Evolutionary conservation across 2,329 filamentous ascomycete species (phyloP).

Genomic region (Scedosporium boydii): DNA sequence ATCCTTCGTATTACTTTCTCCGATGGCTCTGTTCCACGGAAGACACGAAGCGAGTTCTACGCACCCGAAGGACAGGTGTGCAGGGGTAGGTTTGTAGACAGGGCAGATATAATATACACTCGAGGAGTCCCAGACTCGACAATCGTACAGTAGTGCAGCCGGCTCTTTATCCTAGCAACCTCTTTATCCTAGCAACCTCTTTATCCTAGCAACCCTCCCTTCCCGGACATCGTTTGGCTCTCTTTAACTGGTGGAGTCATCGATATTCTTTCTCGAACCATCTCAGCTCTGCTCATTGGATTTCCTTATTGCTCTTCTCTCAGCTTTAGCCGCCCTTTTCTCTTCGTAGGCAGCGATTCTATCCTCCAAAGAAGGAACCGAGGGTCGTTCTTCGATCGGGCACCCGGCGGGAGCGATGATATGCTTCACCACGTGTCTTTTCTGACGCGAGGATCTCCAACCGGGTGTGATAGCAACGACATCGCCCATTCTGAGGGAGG

Average conservation of each 20-base stretch:
- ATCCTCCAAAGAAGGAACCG: slow-evolving; percentile 56
- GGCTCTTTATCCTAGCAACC: background rate
- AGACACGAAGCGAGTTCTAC: background rate
- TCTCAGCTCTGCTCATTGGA: slow-evolving; percentile 2
- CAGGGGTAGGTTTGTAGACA: background rate
- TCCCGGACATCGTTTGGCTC: too few species aligned
- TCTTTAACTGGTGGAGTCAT: background rate
- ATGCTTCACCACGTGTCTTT: slow-evolving; percentile 64
- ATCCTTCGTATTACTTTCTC: background rate
- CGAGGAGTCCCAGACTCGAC: background rate
- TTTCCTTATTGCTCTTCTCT: slow-evolving; percentile 33
- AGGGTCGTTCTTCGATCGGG: slow-evolving; percentile 53
- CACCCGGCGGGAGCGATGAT: slow-evolving; percentile 63
- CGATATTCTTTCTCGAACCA: background rate
- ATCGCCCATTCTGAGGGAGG: slow-evolving; percentile 64
- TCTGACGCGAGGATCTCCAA: slow-evolving; percentile 54
- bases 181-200: too few species aligned
- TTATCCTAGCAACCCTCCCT: background rate
- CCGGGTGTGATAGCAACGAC: slow-evolving; percentile 62
- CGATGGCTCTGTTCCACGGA: background rate
- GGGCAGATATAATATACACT: background rate
- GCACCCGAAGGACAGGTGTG: background rate
- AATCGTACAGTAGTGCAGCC: background rate
- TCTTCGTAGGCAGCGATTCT: slow-evolving; percentile 43
- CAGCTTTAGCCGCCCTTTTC: slow-evolving; percentile 47